Conservation (phyloP, 371 early-diverging fungal species). For the Mucor circinelloides region DNA sequence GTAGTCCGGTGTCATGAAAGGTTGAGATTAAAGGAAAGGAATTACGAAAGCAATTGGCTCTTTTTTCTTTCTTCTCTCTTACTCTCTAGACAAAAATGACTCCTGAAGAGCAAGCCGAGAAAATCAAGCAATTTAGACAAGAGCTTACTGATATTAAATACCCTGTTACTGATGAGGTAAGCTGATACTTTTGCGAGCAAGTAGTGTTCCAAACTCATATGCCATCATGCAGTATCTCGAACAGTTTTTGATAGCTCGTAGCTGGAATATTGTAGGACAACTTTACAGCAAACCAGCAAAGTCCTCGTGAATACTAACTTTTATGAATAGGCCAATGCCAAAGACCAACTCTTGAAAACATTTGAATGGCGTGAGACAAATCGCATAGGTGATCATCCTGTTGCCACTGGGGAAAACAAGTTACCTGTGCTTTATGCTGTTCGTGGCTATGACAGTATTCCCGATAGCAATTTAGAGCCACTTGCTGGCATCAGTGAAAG, state of each 20-base stretch:
- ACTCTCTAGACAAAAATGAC: conserved; percentile 6
- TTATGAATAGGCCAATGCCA: conserved; percentile 58
- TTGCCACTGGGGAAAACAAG: conserved; percentile 64
- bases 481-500: conserved; percentile 68
- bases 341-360: conserved; percentile 67
- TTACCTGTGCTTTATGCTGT: conserved; percentile 74
- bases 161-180: conserved; percentile 16
- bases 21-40: not conserved
- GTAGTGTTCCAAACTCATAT: not conserved
- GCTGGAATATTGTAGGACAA: conserved; percentile 59
- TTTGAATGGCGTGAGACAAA: conserved; percentile 73
- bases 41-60: not conserved
- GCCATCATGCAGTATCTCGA: conserved; percentile 44
- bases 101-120: conserved; percentile 11
- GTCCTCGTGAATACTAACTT: no score
- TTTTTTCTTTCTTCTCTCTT: not conserved
- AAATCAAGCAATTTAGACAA: conserved; percentile 15
- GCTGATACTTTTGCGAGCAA: not conserved
- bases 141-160: conserved; percentile 16
- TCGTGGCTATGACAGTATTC: conserved; percentile 68
- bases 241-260: conserved; percentile 66
- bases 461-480: conserved; percentile 70
- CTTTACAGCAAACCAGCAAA: not conserved
- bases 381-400: conserved; percentile 68
- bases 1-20: not conserved